Percentiles rank a stretch among this genome's conserved stretches.
phyloP scores from a whole-genome alignment of 2,329 filamentous ascomycete species.

The Colletotrichum sp. region DNA sequence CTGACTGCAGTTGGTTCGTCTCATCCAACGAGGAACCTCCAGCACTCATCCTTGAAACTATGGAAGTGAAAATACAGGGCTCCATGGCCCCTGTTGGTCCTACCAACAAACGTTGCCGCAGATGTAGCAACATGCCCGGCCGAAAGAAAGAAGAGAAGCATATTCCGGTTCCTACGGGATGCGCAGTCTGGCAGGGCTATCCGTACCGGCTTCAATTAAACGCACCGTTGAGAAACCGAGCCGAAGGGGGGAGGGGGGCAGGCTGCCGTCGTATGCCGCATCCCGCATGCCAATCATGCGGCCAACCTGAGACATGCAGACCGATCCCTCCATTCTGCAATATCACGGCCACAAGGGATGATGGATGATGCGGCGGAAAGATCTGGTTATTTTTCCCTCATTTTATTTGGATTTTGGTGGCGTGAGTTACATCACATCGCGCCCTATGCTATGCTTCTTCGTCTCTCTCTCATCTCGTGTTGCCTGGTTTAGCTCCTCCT shows the following conservation, averaged over 20 bases:
- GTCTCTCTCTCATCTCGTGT: background rate
- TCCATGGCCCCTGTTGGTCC: background rate
- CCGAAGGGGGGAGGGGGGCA: background rate
- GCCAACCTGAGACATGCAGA: slow-evolving; percentile 19
- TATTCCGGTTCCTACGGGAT: background rate
- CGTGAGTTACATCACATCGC: background rate
- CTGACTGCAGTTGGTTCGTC: background rate
- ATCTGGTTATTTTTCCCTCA: background rate
- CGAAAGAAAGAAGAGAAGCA: background rate
- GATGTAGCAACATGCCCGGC: background rate
- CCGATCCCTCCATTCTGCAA: slow-evolving; percentile 15
- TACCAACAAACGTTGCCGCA: background rate
- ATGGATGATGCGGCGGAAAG: background rate
- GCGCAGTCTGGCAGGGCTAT: background rate
- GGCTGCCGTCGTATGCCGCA: slow-evolving; percentile 7
- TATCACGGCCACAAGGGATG: background rate
- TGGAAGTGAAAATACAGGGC: background rate
- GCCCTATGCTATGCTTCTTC: background rate
- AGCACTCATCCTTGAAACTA: background rate
- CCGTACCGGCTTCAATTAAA: background rate
- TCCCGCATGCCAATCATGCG: slow-evolving; percentile 18
- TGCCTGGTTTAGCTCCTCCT: background rate
- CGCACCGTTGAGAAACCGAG: slow-evolving; percentile 14
- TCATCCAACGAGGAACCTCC: background rate
- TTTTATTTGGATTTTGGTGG: background rate